Percentiles rank a stretch among this genome's conserved stretches.
These are phyloP conservation scores for Dentipellis fragilis DNA, from an alignment of 768 basidiomycete species.

Conservation along the genomic window DNA sequence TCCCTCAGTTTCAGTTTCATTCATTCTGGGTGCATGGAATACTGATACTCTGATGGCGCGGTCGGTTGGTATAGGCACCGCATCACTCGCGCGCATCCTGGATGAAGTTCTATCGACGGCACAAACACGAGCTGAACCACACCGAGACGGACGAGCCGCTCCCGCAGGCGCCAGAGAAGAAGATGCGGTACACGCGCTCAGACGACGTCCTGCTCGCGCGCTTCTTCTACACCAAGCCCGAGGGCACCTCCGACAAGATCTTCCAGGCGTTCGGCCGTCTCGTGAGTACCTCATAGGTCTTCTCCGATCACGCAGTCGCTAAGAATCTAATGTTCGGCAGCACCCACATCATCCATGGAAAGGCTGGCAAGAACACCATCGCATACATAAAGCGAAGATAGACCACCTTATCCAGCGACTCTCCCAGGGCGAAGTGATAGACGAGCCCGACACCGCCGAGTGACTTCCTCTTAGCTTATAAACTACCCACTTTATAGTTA, in stretches of 20 bases:
- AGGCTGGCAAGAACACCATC: conserved; percentile 88
- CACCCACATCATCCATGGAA: conserved; percentile 90
- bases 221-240: conserved; percentile 61
- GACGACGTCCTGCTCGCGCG: conserved; percentile 76
- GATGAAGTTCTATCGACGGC: conserved; percentile 90
- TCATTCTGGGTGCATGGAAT: neutral
- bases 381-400: conserved; percentile 81
- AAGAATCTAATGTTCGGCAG: conserved; percentile 25
- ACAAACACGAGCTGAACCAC: conserved; percentile 73
- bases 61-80: conserved; percentile 43
- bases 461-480: too few species aligned
- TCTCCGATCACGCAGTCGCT: neutral
- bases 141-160: conserved; percentile 59
- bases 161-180: conserved; percentile 74
- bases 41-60: neutral
- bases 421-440: conserved; percentile 44
- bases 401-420: conserved; percentile 67
- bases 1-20: conserved; percentile 7
- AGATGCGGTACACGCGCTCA: conserved; percentile 73
- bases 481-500: too few species aligned
- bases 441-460: conserved; percentile 14
- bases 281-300: conserved; percentile 30
- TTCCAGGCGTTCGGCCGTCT: conserved; percentile 71
- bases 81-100: conserved; percentile 88
- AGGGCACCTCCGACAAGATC: conserved; percentile 76